Evolutionary conservation across 768 basidiomycete genomes (phyloP), one percentile per base, ranked within the genome.

Genomic region (Suillus variegatus): DNA sequence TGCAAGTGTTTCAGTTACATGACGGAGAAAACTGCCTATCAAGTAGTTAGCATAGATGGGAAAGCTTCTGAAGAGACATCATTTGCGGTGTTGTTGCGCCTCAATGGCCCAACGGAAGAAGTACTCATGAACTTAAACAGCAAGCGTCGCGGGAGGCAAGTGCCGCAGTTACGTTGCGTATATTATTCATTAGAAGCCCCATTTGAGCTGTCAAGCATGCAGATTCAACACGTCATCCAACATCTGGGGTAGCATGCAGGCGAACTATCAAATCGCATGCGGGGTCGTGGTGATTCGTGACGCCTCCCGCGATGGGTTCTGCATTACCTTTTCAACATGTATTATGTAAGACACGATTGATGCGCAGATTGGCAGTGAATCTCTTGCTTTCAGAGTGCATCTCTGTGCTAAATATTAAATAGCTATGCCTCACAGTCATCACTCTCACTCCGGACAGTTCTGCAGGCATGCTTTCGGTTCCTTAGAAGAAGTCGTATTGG

Each of bases 371-470:
- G 32, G 46, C 13, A 28, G 25, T 25, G 28, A 28, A 28, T 28
- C 28, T 28, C 28, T 32, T 20, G 16, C 16, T 40, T 25, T 41
- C 38, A 22, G 36, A 14, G 16, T 58, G 38, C 35, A 40, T 58
- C 36, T 40, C 49, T 25, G 22, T 52, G 16, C 25, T 18, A 54
- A 54, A 18, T 32, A 54, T 54, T 54, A 60, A 60, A 51, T 58
- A 62, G 38, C 64, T 46, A 87, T 87, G 86, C 89, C 88, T 65
- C 80, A 86, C 71, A 92, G 89, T 72, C 93, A 94, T 74, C 94
- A 95, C 77, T 94, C 92, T 22, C 95, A 97, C 72, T 97, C 94
- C 0, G 95, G 95, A 38, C 90, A 96, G 72, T 97, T 95, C 79
- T 97, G 96, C 81, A 89, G 87, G 68, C 96, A 98, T 73, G 97